A percentile compares a stretch with the other conserved stretches of the same genome.
Conservation (phyloP, 2,329 filamentous ascomycete genomes). For the Rhinocladiella similis region DNA sequence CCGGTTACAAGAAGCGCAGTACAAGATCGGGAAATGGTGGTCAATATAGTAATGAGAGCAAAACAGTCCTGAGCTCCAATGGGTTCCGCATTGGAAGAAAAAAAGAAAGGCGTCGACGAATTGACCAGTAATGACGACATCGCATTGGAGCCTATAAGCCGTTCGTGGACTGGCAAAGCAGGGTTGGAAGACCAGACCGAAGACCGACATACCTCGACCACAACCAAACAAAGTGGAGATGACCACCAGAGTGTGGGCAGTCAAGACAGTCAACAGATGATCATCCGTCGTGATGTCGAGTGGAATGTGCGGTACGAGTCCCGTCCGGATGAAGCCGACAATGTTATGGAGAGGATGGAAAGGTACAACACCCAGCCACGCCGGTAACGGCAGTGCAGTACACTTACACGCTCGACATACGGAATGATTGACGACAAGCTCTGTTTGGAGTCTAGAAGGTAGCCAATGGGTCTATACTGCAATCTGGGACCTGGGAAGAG, state of each 20-base stretch:
- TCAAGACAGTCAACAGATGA: conserved; percentile 2
- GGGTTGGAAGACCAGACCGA: not conserved
- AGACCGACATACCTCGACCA: not conserved
- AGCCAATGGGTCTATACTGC: too few relatives aligned
- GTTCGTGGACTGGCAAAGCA: not conserved
- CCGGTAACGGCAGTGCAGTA: too few relatives aligned
- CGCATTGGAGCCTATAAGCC: not conserved
- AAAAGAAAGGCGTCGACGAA: not conserved
- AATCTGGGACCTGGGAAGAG: too few relatives aligned
- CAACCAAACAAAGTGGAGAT: not conserved
- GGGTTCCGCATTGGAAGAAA: not conserved
- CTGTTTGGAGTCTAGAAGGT: too few relatives aligned
- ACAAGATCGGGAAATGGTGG: not conserved
- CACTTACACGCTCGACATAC: too few relatives aligned
- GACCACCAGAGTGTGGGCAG: conserved; percentile 1
- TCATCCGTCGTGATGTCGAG: conserved; percentile 1
- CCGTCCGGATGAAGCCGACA: not conserved
- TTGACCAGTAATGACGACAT: not conserved
- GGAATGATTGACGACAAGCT: too few relatives aligned
- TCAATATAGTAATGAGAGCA: not conserved
- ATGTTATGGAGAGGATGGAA: not conserved
- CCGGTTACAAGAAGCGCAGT: conserved; percentile 1
- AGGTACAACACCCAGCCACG: too few relatives aligned
- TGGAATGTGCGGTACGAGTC: not conserved
- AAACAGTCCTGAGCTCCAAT: not conserved